These are phyloP conservation scores for Malus domestica DNA, from an alignment of 306 rosid genomes.

Conservation along the genomic window ASM211411v1 NC_041802.1:28050001-28050500, in stretches of 20 bases:
- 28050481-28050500: not conserved
- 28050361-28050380: not conserved
- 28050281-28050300: not conserved
- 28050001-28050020: slow-evolving; percentile 86
- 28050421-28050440: not conserved
- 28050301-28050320: not conserved
- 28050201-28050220: not conserved
- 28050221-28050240: not conserved
- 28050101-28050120: slow-evolving; percentile 9
- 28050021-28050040: slow-evolving; percentile 79
- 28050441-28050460: not conserved
- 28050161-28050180: not conserved
- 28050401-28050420: not conserved
- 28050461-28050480: not conserved
- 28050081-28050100: slow-evolving; percentile 3
- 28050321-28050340: not conserved
- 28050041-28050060: slow-evolving; percentile 69
- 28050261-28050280: not conserved
- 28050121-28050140: not conserved
- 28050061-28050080: slow-evolving; percentile 60
- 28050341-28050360: not conserved
- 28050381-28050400: not conserved
- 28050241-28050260: not conserved
- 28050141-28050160: not conserved
- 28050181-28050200: not conserved